phyloP scores from a whole-genome alignment of 345 rosid species.

The Citrus medica region DNA sequence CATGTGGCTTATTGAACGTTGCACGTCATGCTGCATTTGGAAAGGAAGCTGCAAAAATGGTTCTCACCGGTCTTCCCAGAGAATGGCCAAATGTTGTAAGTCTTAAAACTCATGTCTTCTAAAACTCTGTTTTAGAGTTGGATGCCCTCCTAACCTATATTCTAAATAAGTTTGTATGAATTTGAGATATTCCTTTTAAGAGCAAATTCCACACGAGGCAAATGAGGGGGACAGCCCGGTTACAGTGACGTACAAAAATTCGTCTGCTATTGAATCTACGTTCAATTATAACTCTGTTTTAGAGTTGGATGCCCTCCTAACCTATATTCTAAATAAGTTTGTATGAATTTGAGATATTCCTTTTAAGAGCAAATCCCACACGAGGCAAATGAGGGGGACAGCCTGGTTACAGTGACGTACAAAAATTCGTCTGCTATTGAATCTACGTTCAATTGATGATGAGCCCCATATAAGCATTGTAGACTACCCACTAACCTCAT shows the following conservation, averaged over 20 bases:
- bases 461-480: not conserved
- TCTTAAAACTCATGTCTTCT: not conserved
- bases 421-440: not conserved
- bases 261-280: not conserved
- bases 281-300: too few species aligned
- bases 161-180: not conserved
- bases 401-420: too few species aligned
- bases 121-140: not conserved
- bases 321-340: too few species aligned
- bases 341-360: too few species aligned
- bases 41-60: constrained; percentile 66
- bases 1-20: constrained; percentile 67
- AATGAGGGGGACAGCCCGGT: too few species aligned
- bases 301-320: too few species aligned
- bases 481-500: not conserved
- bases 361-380: too few species aligned
- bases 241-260: too few species aligned
- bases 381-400: not conserved
- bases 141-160: not conserved
- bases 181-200: not conserved
- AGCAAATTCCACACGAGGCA: not conserved
- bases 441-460: not conserved
- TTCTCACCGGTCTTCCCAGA: constrained; percentile 38
- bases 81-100: constrained; percentile 57
- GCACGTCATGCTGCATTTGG: constrained; percentile 89